phyloP scores from a whole-genome alignment of 2,329 filamentous ascomycete genomes.

The Graphilbum ipis-grandicollis region DNA sequence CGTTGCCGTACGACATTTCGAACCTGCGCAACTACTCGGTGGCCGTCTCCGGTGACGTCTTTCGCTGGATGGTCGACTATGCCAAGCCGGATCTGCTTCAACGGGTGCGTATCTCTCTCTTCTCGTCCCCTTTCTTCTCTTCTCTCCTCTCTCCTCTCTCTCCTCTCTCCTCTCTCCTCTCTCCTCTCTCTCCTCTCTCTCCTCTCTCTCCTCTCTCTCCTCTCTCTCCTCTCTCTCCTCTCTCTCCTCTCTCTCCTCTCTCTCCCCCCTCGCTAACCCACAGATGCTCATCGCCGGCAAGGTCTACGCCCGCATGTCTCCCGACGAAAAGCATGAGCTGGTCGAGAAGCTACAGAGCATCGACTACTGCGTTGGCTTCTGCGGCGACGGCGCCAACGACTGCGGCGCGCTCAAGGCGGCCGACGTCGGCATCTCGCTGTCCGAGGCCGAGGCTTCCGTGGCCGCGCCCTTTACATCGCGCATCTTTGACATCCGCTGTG shows the following conservation, averaged over 20 bases:
- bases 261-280: background rate
- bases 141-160: background rate
- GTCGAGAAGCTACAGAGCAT: constrained; percentile 95
- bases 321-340: constrained; percentile 94
- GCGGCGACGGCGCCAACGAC: constrained; percentile 93
- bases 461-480: constrained; percentile 95
- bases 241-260: background rate
- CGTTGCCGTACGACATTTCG: constrained; percentile 67
- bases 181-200: background rate
- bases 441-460: constrained; percentile 92
- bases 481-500: constrained; percentile 90
- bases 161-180: background rate
- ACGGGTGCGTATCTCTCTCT: constrained; percentile 26
- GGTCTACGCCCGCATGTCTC: constrained; percentile 96
- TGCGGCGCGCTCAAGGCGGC: constrained; percentile 93
- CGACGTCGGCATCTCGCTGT: constrained; percentile 92
- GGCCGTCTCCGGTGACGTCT: constrained; percentile 82
- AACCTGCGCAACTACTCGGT: constrained; percentile 75
- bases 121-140: background rate
- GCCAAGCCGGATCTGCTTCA: constrained; percentile 65
- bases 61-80: constrained; percentile 91
- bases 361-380: constrained; percentile 90
- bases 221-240: no score
- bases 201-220: constrained; percentile 9
- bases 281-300: constrained; percentile 82